Evolutionary conservation across 192 early-diverging fungal species (phyloP), one percentile per base, ranked within the genome.

Genomic region (Endogone sp.): DNA sequence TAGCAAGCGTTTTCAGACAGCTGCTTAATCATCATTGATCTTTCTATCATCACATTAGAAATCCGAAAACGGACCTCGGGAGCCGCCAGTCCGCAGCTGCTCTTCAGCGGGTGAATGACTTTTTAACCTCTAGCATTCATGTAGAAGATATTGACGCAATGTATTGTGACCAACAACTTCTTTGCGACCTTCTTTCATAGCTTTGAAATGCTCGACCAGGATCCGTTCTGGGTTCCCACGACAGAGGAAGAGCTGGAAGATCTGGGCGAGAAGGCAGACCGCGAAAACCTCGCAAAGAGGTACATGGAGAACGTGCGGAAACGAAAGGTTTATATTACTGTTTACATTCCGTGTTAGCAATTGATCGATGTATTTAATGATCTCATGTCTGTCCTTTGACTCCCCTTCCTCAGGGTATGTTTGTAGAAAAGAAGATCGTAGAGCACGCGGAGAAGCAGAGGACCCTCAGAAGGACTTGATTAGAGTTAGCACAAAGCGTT

Each of bases 181-280:
- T 20, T 26, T 66, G 23, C 24, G 22, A 32, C 44, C 65, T 26
- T 29, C 30, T 11, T 28, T 22, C 37, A 13, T 31, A 88, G 86
- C 2, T 99, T 94, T 76, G 96, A 98, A 75, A 75, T 92, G 60
- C 75, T 98, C 54, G 92, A 98, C 60, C 81, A 86, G 59, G 97
- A 99, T 77, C 98, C 98, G 16, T 98, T 96, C 84, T 99, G 97
- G 98, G 95, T 97, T 4, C 98, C 98, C 4, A 94, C 89, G 4
- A 98, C 98, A 3, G 90, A 95, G 68, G 95, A 98, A 77, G 96
- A 98, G 79, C 80, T 99, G 64, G 98, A 99, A 75, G 98, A 99
- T 75, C 71, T 98, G 63, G 97, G 98, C 30, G 96, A 96, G 62
- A 98, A 97, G 82, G 94, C 97, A 0, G 98, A 98, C 67, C 70